phyloP scores from a whole-genome alignment of 1,284 basidiomycete species.

The Ceratobasidium sp. region DNA sequence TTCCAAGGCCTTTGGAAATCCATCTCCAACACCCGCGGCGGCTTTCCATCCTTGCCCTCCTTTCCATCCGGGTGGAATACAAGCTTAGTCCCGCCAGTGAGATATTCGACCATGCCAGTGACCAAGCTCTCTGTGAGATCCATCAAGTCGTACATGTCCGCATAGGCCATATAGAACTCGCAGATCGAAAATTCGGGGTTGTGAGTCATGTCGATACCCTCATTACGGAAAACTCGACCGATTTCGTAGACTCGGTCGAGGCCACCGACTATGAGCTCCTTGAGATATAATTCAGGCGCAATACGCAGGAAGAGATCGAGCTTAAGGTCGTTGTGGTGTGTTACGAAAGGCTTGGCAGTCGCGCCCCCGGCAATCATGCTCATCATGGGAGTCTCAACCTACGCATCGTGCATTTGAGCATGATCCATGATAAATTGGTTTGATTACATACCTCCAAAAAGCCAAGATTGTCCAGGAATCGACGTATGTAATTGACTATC shows the following conservation, averaged over 20 bases:
- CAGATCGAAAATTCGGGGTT: constrained; percentile 99
- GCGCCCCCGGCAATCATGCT: constrained; percentile 97
- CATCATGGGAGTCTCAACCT: constrained; percentile 98
- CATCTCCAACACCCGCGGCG: constrained; percentile 71
- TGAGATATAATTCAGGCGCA: constrained; percentile 97
- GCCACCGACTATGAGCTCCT: constrained; percentile 97
- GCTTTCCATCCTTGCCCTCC: constrained; percentile 65
- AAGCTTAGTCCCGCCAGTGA: constrained; percentile 88
- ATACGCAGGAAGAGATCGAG: constrained; percentile 98
- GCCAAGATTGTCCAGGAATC: constrained; percentile 89
- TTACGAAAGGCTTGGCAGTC: constrained; percentile 98
- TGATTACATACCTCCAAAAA: constrained; percentile 86
- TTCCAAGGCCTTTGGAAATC: constrained; percentile 98
- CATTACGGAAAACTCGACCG: constrained; percentile 97
- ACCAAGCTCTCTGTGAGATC: constrained; percentile 94
- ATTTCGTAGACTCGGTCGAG: constrained; percentile 99
- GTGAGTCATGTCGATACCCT: constrained; percentile 98
- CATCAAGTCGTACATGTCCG: constrained; percentile 99
- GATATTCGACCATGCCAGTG: constrained; percentile 89
- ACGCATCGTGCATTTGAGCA: neutral
- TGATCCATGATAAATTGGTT: too few species aligned
- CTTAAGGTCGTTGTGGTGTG: constrained; percentile 98
- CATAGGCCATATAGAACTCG: constrained; percentile 99
- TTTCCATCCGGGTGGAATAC: constrained; percentile 95
- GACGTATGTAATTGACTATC: constrained; percentile 91